Percentiles rank a stretch among this genome's conserved stretches.
These are phyloP conservation scores for Astragalus membranaceus DNA, from an alignment of 306 rosid species.

Conservation along the genomic window DNA sequence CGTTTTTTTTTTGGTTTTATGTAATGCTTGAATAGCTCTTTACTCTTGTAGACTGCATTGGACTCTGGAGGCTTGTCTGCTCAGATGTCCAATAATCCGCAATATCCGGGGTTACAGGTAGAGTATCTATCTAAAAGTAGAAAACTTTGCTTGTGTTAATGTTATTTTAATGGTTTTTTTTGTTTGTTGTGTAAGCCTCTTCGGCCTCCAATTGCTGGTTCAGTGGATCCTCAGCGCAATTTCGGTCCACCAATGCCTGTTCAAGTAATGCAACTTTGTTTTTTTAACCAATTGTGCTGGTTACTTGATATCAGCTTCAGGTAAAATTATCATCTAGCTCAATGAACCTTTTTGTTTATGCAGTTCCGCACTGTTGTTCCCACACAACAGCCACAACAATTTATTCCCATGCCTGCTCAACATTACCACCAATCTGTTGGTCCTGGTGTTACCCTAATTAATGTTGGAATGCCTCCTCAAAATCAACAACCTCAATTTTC, in stretches of 20 bases:
- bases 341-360: conserved; percentile 24
- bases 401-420: conserved; percentile 59
- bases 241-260: conserved; percentile 55
- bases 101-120: conserved; percentile 80
- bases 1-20: neutral
- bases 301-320: neutral
- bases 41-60: conserved; percentile 25
- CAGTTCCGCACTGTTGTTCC: conserved; percentile 78
- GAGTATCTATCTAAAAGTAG: neutral
- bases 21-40: neutral
- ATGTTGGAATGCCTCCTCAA: conserved; percentile 69
- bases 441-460: conserved; percentile 57
- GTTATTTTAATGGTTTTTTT: neutral
- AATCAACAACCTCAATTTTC: conserved; percentile 57
- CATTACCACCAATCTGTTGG: conserved; percentile 74
- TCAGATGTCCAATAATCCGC: conserved; percentile 76
- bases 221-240: conserved; percentile 68
- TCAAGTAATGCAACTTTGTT: conserved; percentile 48
- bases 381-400: conserved; percentile 60
- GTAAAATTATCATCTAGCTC: neutral
- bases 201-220: conserved; percentile 63
- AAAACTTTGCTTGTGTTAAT: neutral
- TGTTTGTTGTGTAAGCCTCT: conserved; percentile 44
- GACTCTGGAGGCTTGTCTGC: conserved; percentile 28
- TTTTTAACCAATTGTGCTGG: neutral